A percentile compares a stretch with the other conserved stretches of the same genome.
Evolutionary conservation across 2,329 filamentous ascomycete genomes (phyloP).

Genomic region (Fusarium pseudonygamai): DNA sequence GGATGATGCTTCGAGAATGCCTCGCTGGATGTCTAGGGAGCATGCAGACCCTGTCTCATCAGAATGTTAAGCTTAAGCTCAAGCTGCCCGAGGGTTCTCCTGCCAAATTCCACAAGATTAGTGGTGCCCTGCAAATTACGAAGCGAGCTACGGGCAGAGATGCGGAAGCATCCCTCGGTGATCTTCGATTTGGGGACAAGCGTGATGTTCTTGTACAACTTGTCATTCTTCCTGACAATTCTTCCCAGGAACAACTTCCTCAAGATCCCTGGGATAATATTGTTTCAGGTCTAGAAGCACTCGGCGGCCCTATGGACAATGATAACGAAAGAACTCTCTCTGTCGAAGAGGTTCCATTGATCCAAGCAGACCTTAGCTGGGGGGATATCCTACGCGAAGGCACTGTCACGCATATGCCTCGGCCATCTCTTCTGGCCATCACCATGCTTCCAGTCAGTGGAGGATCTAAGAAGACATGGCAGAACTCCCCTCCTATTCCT

Average conservation of each 20-base stretch:
- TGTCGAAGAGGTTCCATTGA: conserved; percentile 92
- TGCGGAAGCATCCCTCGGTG: conserved; percentile 90
- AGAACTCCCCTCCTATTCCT: conserved; percentile 81
- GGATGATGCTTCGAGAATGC: conserved; percentile 99
- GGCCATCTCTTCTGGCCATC: conserved; percentile 91
- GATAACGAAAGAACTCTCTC: conserved; percentile 86
- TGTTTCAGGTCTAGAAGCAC: conserved; percentile 91
- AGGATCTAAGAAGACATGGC: conserved; percentile 72
- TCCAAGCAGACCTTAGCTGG: conserved; percentile 94
- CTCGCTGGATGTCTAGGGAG: conserved; percentile 91
- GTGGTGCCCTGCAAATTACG: conserved; percentile 92
- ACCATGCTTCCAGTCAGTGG: conserved; percentile 84
- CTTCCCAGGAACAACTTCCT: conserved; percentile 82
- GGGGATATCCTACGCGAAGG: conserved; percentile 93
- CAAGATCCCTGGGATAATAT: conserved; percentile 98
- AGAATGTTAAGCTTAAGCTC: conserved; percentile 96
- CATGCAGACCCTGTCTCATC: conserved; percentile 94
- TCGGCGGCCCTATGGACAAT: conserved; percentile 86
- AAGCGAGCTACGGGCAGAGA: conserved; percentile 95
- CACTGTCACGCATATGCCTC: conserved; percentile 82
- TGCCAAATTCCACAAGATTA: conserved; percentile 98
- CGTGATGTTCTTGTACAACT: conserved; percentile 92
- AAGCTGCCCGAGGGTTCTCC: conserved; percentile 95
- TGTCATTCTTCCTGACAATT: conserved; percentile 87
- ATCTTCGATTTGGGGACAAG: conserved; percentile 96